These are phyloP conservation scores for Yamadazyma akitaensis DNA, from an alignment of 805 yeast species.

Conservation along the genomic window DNA sequence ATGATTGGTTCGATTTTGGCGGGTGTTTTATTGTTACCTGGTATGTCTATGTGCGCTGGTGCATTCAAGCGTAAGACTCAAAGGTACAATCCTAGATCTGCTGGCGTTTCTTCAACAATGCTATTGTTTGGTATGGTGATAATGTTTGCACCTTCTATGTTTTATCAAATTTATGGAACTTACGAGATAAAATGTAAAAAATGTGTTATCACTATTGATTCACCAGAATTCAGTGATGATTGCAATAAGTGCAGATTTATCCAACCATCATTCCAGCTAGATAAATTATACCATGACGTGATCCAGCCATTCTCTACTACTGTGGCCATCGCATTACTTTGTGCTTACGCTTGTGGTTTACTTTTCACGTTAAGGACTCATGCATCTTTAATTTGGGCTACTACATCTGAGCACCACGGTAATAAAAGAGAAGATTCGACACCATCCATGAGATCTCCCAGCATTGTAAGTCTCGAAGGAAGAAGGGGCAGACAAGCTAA, in stretches of 20 bases:
- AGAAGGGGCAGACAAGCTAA: slow-evolving; percentile 9
- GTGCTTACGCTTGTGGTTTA: slow-evolving; percentile 84
- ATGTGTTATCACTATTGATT: slow-evolving; percentile 31
- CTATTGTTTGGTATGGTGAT: slow-evolving; percentile 84
- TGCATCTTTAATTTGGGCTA: slow-evolving; percentile 94
- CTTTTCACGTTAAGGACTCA: slow-evolving; percentile 94
- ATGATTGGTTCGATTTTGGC: slow-evolving; percentile 92
- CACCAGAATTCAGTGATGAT: slow-evolving; percentile 23
- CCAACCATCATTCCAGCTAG: slow-evolving; percentile 73
- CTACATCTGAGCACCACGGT: slow-evolving; percentile 33
- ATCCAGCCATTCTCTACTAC: slow-evolving; percentile 78
- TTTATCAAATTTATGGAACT: slow-evolving; percentile 86
- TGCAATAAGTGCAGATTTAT: slow-evolving; percentile 73
- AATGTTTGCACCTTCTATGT: slow-evolving; percentile 87
- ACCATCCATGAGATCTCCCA: slow-evolving; percentile 31
- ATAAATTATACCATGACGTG: slow-evolving; percentile 60
- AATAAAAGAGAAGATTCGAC: slow-evolving; percentile 24
- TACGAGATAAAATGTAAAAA: slow-evolving; percentile 71
- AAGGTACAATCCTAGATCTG: slow-evolving; percentile 91
- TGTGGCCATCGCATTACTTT: slow-evolving; percentile 75
- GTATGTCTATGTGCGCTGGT: slow-evolving; percentile 96
- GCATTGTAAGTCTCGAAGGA: slow-evolving; percentile 28
- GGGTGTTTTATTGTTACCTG: slow-evolving; percentile 88
- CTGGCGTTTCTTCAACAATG: slow-evolving; percentile 97
- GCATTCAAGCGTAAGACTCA: slow-evolving; percentile 91